Evolutionary conservation across 176 grass and related monocot species (phyloP).

Genomic region (Phoenix roebelenii): DNA sequence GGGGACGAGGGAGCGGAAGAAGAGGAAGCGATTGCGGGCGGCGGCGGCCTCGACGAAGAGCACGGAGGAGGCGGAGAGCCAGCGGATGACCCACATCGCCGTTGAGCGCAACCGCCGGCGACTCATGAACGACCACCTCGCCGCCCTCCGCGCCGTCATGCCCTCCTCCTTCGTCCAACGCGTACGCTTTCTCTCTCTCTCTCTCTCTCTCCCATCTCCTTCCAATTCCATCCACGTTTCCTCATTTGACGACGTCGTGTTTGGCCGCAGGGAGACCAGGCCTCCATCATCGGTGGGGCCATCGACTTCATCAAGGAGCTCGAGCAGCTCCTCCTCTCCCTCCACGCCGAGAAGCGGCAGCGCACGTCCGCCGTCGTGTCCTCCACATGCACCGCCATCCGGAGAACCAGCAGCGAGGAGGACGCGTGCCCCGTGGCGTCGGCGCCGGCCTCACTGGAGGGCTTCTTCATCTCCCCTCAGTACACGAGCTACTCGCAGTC

Average conservation of each 20-base stretch:
- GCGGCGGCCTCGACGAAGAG: constrained; percentile 44
- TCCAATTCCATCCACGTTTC: no score
- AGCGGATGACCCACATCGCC: constrained; percentile 91
- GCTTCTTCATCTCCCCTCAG: constrained; percentile 80
- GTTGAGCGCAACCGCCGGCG: constrained; percentile 94
- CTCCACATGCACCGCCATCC: background rate
- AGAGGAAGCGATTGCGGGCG: constrained; percentile 31
- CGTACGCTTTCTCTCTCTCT: constrained; percentile 25
- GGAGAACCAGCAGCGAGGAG: no score
- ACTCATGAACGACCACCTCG: constrained; percentile 94
- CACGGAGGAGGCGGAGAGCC: constrained; percentile 71
- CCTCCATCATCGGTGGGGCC: constrained; percentile 75
- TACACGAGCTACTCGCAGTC: constrained; percentile 53
- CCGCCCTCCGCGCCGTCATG: constrained; percentile 63
- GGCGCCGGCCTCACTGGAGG: constrained; percentile 22
- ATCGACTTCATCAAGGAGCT: constrained; percentile 96
- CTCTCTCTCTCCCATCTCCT: background rate
- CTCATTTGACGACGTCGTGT: no score
- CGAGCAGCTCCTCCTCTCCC: constrained; percentile 72
- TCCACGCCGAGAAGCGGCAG: constrained; percentile 40
- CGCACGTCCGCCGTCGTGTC: background rate
- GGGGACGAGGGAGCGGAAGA: constrained; percentile 21
- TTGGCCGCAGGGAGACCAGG: constrained; percentile 64
- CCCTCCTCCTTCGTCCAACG: constrained; percentile 64
- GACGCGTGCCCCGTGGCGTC: no score